A percentile compares a stretch with the other conserved stretches of the same genome.
phyloP scores from a whole-genome alignment of 164 flowering plant genomes.

The Berberis vulgaris region DNA sequence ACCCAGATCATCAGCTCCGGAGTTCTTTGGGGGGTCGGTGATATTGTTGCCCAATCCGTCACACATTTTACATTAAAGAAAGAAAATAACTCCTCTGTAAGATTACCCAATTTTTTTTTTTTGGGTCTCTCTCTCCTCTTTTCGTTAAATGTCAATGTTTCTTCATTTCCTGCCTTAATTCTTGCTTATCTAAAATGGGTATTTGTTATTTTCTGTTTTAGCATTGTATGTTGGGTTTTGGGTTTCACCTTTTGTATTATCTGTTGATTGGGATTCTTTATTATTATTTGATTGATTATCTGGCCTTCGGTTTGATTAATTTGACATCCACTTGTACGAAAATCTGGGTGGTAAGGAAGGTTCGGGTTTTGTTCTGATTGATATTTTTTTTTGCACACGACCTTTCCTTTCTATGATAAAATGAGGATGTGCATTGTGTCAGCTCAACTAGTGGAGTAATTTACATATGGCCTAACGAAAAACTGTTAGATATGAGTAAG shows the following conservation, averaged over 20 bases:
- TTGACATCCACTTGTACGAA: no score
- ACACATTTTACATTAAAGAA: slow-evolving; percentile 36
- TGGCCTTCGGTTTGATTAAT: no score
- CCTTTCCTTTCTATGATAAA: no score
- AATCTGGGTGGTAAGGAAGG: no score
- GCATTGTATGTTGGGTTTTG: background rate
- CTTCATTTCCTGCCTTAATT: background rate
- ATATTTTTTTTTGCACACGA: no score
- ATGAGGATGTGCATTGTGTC: no score
- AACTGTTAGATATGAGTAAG: no score
- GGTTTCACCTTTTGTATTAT: no score
- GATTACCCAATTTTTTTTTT: background rate
- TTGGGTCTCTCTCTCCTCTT: background rate
- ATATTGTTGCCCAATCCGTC: slow-evolving; percentile 58
- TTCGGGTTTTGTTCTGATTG: no score
- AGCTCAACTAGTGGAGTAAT: no score
- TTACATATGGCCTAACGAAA: no score
- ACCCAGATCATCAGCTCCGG: slow-evolving; percentile 78
- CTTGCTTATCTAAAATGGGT: background rate
- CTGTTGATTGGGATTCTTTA: background rate
- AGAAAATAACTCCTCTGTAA: slow-evolving; percentile 23
- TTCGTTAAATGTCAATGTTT: background rate
- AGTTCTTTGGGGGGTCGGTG: slow-evolving; percentile 70
- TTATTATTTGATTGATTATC: no score
- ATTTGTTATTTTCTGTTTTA: background rate